Conservation (phyloP, 1,139 yeast genomes). For the Sugiyamaella sp. region DNA sequence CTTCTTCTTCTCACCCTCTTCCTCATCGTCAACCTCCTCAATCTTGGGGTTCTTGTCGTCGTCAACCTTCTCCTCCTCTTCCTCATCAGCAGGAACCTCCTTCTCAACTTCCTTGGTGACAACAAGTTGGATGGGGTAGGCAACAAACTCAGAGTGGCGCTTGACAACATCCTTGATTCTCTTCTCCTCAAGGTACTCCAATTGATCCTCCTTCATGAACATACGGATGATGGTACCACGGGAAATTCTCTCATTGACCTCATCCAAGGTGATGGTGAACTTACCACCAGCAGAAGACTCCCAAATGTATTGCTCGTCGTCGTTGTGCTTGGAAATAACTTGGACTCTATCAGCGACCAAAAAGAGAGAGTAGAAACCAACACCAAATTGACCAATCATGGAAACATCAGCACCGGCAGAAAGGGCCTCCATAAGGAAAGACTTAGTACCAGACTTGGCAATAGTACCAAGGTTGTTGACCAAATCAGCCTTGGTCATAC, state of each 20-base stretch:
- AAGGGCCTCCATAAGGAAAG: conserved; percentile 95
- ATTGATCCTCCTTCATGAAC: conserved; percentile 98
- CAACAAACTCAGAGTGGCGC: conserved; percentile 99
- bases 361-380: conserved; percentile 99
- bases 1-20: conserved; percentile 61
- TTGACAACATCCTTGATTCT: conserved; percentile 99
- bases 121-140: conserved; percentile 98
- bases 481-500: conserved; percentile 99
- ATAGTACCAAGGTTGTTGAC: conserved; percentile 99
- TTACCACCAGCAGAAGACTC: conserved; percentile 99
- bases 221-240: conserved; percentile 97
- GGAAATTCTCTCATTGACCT: conserved; percentile 74
- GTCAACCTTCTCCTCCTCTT: conserved; percentile 57
- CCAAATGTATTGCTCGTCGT: conserved; percentile 99
- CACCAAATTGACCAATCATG: conserved; percentile 99
- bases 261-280: conserved; percentile 94
- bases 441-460: conserved; percentile 99
- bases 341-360: conserved; percentile 99
- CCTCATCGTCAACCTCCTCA: conserved; percentile 73
- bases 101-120: conserved; percentile 99
- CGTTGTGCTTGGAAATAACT: conserved; percentile 97
- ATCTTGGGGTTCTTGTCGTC: conserved; percentile 67
- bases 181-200: conserved; percentile 99
- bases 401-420: conserved; percentile 99
- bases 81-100: conserved; percentile 78